Evolutionary conservation across 352 stramenopile genomes (phyloP).

Genomic region (Pythium grandisporangium): DNA sequence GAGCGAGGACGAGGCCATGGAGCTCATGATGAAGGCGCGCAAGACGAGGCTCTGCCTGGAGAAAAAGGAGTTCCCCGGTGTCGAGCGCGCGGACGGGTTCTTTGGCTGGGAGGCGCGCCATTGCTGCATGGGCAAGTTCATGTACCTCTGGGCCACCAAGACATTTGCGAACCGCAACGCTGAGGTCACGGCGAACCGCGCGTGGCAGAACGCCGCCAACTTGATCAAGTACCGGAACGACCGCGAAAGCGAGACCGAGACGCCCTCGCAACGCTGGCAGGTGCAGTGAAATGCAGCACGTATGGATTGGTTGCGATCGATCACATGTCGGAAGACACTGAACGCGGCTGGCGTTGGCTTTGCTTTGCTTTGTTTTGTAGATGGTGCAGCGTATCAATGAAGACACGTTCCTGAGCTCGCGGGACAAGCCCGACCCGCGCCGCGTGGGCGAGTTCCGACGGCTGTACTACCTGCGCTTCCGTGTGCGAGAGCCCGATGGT

Average conservation of each 20-base stretch:
- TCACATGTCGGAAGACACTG: too few species aligned
- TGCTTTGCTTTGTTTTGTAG: constrained; percentile 7
- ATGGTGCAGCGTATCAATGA: constrained; percentile 36
- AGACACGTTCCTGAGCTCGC: constrained; percentile 38
- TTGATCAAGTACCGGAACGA: constrained; percentile 31
- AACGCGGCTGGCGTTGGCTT: too few species aligned
- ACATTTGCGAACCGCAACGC: constrained; percentile 22
- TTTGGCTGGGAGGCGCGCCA: constrained; percentile 42
- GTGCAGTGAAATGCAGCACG: too few species aligned
- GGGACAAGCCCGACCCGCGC: constrained; percentile 22
- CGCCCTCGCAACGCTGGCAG: constrained; percentile 22
- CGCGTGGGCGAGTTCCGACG: constrained; percentile 17
- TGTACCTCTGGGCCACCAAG: constrained; percentile 44
- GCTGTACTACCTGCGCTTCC: constrained; percentile 36
- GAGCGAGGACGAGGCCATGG: constrained; percentile 18
- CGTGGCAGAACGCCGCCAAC: constrained; percentile 33
- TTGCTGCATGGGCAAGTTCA: constrained; percentile 18
- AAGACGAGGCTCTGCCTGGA: constrained; percentile 21
- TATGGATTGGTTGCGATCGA: too few species aligned
- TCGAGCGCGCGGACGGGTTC: constrained; percentile 18
- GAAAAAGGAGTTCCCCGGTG: constrained; percentile 21
- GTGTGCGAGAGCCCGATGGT: constrained; percentile 24
- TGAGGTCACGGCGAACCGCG: constrained; percentile 22
- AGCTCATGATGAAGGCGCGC: constrained; percentile 32
- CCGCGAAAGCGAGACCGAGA: constrained; percentile 5